Conservation (phyloP, 208 protist genomes). For the Tritrichomonas musculus region DNA sequence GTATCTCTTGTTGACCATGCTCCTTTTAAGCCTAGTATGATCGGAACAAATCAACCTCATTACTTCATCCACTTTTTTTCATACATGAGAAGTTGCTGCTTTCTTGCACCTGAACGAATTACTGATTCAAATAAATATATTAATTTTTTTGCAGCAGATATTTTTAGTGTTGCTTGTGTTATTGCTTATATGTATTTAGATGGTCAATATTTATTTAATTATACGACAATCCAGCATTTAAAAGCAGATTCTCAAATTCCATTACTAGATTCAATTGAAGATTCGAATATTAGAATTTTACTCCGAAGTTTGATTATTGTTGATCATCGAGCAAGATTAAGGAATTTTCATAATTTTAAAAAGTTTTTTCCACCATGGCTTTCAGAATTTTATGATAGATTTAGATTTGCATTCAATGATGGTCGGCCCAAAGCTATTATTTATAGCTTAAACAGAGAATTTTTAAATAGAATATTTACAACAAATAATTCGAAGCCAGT, state of each 20-base stretch:
- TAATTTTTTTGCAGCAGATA: background rate
- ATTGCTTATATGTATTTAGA: background rate
- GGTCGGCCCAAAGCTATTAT: too few relatives aligned
- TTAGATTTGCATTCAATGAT: too few relatives aligned
- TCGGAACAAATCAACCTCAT: background rate
- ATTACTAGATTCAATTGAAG: background rate
- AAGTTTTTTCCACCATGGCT: background rate
- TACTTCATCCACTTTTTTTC: background rate
- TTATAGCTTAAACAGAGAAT: background rate
- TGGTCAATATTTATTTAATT: background rate
- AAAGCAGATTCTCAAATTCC: too few relatives aligned
- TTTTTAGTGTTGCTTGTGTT: background rate
- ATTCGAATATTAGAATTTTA: background rate
- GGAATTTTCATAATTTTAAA: background rate
- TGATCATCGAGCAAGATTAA: background rate
- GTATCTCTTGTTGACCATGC: background rate
- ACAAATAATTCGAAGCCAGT: too few relatives aligned
- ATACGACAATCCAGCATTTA: background rate
- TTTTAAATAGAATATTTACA: background rate
- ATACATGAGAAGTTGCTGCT: background rate
- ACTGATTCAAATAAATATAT: background rate
- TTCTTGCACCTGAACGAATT: constrained; percentile 1
- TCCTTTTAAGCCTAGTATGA: background rate
- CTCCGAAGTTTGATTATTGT: background rate
- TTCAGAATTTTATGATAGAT: background rate